Base-by-base conservation (phyloP, 1,139 yeast species). In the Geotrichum aggregatum region DNA sequence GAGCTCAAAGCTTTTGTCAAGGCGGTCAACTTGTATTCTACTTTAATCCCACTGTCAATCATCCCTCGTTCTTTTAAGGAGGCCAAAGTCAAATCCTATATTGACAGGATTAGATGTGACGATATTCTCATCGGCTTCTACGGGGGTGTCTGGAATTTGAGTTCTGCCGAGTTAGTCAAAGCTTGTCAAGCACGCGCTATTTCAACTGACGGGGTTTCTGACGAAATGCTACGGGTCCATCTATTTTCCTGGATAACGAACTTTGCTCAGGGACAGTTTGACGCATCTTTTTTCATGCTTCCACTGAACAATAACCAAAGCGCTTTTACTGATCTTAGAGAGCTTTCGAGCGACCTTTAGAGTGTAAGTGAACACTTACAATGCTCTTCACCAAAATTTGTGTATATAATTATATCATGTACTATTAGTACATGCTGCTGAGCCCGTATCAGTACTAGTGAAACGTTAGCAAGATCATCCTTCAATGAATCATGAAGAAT, bases 171-270 rank as follows among this genome's bases (percentile, higher is more conserved):
- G 49, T 49, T 67, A 11, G 55, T 52, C 1, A 52, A 57, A 42
- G 70, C 71, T 1, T 63, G 69, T 42, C 59, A 60, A 8, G 61
- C 58, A 13, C 59, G 71, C 38, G 69, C 63, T 11, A 63, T 66
- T 31, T 24, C 44, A 1, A 49, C 51, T 4, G 53, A 42, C 5
- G 44, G 46, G 19, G 14, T 38, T 6, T 24, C 52, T 8, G 51
- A 46, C 11, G 50, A 51, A 19, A 52, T 56, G 39, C 50, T 59
- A 22, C 54, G 58, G 28, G 46, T 46, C 22, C 49, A 49, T 22
- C 47, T 63, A 26, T 52, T 57, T 34, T 35, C 42, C n/a, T 62
- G 66, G 65, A 61, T 61, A 33, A 44, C 49, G 7, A 54, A 54
- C 8, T 62, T 61, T 42, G 42, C 58, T 2, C 54, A 58, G 31